These are phyloP conservation scores for Knoxia roxburghii DNA, from an alignment of 257 asterid species.

Conservation along the genomic window DNA sequence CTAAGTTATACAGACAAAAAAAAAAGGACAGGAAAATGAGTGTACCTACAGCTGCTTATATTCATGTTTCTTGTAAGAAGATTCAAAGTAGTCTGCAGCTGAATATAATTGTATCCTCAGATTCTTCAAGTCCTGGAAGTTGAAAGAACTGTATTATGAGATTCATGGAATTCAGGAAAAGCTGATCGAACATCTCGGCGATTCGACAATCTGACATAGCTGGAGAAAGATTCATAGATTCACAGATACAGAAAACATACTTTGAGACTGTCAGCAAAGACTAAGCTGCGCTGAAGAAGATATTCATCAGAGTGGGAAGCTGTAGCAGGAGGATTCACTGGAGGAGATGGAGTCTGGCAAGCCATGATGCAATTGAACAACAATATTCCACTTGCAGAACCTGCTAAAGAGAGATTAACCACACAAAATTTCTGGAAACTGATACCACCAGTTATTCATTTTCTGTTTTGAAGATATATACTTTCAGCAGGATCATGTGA, in stretches of 20 bases:
- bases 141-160: background rate
- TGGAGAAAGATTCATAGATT: background rate
- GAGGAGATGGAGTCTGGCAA: constrained; percentile 13
- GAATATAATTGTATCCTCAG: constrained; percentile 55
- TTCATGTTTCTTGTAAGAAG: constrained; percentile 42
- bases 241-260: constrained; percentile 17
- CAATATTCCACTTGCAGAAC: constrained; percentile 1
- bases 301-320: constrained; percentile 62
- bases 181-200: background rate
- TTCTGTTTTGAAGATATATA: background rate
- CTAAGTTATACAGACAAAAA: background rate
- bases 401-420: constrained; percentile 7
- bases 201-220: too few species aligned
- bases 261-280: constrained; percentile 66
- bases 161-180: background rate
- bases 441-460: background rate
- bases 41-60: constrained; percentile 50
- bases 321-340: constrained; percentile 26
- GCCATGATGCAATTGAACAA: constrained; percentile 14
- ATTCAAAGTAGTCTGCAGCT: constrained; percentile 70
- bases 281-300: constrained; percentile 50
- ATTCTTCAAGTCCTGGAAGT: constrained; percentile 50
- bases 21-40: background rate
- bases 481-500: constrained; percentile 7
- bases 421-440: background rate